Evolutionary conservation across 768 basidiomycete genomes (phyloP).

Genomic region (Glaciozyma martinii): DNA sequence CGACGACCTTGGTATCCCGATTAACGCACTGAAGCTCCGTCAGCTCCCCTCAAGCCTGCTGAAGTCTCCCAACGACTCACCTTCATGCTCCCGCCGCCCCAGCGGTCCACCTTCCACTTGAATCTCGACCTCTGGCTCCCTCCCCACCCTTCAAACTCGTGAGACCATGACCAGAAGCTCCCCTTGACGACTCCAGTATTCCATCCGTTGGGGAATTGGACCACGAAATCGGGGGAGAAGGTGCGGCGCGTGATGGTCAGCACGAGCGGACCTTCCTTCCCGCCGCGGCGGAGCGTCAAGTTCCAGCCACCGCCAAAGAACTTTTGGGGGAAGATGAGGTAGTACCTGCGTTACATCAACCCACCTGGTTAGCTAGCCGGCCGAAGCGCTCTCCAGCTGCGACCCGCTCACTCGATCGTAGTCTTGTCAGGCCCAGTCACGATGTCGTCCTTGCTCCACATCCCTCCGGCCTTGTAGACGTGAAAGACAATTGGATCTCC

Average conservation of each 20-base stretch:
- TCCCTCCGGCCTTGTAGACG: not conserved
- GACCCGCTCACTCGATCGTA: not conserved
- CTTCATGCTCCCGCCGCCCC: too few species aligned
- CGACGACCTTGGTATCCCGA: too few species aligned
- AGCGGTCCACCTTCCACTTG: not conserved
- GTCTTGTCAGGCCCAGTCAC: slow-evolving; percentile 11
- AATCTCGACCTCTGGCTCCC: not conserved
- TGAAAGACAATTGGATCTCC: not conserved
- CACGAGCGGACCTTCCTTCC: not conserved
- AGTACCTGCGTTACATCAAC: too few species aligned
- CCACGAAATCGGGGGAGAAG: not conserved
- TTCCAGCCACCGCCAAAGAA: slow-evolving; percentile 2
- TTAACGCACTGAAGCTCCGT: too few species aligned
- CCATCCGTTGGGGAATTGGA: not conserved
- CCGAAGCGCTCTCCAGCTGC: too few species aligned
- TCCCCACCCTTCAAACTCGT: not conserved
- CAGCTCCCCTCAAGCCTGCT: too few species aligned
- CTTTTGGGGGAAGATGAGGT: slow-evolving; percentile 7
- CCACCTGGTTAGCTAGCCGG: too few species aligned
- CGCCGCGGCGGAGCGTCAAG: not conserved
- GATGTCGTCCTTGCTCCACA: slow-evolving; percentile 6
- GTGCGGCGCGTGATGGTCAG: not conserved
- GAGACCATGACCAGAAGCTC: not conserved
- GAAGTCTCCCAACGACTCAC: too few species aligned
- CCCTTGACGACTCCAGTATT: not conserved